Conservation (phyloP, 2,329 filamentous ascomycete species). For the Aspergillus felis region DNA sequence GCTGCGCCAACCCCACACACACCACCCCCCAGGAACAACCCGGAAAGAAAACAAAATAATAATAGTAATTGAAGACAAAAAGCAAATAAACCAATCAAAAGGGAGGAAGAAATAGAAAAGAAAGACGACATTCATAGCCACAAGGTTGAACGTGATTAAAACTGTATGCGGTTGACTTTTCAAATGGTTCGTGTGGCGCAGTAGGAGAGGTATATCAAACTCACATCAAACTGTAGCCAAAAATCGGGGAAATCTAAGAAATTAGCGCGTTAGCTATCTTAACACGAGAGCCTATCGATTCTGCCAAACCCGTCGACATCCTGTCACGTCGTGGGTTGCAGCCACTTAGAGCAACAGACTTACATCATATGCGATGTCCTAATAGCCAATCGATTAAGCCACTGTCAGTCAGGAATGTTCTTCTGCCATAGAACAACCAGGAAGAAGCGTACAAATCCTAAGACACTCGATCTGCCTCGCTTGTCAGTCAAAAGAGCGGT, state of each 20-base stretch:
- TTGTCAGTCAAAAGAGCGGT: slow-evolving; percentile 22
- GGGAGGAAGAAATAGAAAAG: not conserved
- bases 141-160: slow-evolving; percentile 32
- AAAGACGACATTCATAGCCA: slow-evolving; percentile 1
- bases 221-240: slow-evolving; percentile 39
- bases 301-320: slow-evolving; percentile 22
- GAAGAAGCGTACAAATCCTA: slow-evolving; percentile 53
- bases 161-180: slow-evolving; percentile 25
- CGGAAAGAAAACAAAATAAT: not conserved
- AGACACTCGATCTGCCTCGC: slow-evolving; percentile 47
- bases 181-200: slow-evolving; percentile 20
- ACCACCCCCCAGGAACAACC: not conserved
- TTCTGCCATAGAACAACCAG: slow-evolving; percentile 5
- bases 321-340: slow-evolving; percentile 28
- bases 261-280: slow-evolving; percentile 36
- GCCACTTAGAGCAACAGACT: slow-evolving; percentile 25
- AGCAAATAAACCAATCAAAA: not conserved
- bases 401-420: slow-evolving; percentile 27
- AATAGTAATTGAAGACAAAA: not conserved
- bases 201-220: slow-evolving; percentile 15
- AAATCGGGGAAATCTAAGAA: slow-evolving; percentile 37
- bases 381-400: slow-evolving; percentile 39
- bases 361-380: slow-evolving; percentile 38
- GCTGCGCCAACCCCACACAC: not conserved
- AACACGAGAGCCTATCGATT: slow-evolving; percentile 38